Evolutionary conservation across 441 rosid species (phyloP).

Genomic region (Gossypium trilobum): DNA sequence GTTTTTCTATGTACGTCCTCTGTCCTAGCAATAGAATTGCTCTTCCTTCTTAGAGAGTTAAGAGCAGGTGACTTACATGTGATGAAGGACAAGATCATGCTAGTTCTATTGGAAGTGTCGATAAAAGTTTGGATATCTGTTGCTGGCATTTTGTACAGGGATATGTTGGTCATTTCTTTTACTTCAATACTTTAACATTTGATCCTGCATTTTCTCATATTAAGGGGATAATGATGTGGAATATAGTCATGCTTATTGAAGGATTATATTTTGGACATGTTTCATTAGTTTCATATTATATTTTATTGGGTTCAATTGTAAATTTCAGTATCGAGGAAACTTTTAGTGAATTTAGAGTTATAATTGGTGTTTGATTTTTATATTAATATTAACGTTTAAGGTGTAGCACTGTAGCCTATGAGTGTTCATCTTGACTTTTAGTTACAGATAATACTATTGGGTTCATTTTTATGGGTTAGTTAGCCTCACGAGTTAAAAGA

Average conservation of each 20-base stretch:
- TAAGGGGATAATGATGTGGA: not conserved
- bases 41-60: not conserved
- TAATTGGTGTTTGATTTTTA: not conserved
- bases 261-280: not conserved
- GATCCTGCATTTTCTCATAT: not conserved
- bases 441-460: not conserved
- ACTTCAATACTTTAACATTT: not conserved
- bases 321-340: not conserved
- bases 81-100: not conserved
- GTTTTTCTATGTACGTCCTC: not conserved
- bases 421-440: not conserved
- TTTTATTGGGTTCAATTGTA: not conserved
- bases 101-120: not conserved
- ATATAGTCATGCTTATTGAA: constrained; percentile 2
- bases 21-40: not conserved
- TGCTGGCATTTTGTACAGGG: not conserved
- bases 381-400: not conserved
- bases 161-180: not conserved
- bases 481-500: not conserved
- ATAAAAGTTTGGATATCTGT: not conserved
- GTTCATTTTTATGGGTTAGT: not conserved
- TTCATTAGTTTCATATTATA: not conserved
- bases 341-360: constrained; percentile 1
- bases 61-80: not conserved
- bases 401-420: not conserved